Evolutionary conservation across 2,329 filamentous ascomycete species (phyloP), one percentile per base, ranked within the genome.

Genomic region (Calonectria leucothoes): DNA sequence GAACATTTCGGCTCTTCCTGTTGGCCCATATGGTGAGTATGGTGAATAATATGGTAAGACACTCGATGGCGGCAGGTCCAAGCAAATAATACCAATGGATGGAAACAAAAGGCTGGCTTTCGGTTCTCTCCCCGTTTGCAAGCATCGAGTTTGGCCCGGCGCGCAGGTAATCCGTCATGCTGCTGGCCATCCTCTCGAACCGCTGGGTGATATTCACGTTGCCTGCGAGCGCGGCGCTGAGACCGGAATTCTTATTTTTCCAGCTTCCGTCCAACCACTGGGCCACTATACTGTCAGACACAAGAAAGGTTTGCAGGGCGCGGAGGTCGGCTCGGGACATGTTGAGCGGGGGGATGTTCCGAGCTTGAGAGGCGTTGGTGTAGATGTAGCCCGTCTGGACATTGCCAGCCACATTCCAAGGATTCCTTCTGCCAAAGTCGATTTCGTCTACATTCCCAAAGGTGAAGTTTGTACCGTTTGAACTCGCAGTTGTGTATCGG

Each of bases 131-230:
- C 17, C 72, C 72, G 2, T 20, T 29, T 0, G 69, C 72, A 4
- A 14, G 0, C 27, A 52, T 25, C 3, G 25, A 3, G 25, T 74
- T 74, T 1, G 66, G 63, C 4, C 74, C 69, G 11, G 57, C 15
- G 23, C 70, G 74, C 10, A 76, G 1, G 37, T 73, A 73, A 23
- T 72, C 66, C 20, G 69, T 70, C 72, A 76, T 76, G 45, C 69
- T 68, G 6, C 23, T 51, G 12, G 69, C 69, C 74, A 76, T 66
- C 7, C 37, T 55, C 6, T 68, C 31, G 29, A 76, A 72, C 0
- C 55, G 55, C 33, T 23, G 20, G 14, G 10, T 23, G 15, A 76
- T 49, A 2, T 72, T 63, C 42, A 76, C 74, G 7, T 68, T 55
- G 1, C 72, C 74, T 8, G 12, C 61, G 1, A 76, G 66, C 1